These are phyloP conservation scores for Rhizomucor pusillus DNA, from an alignment of 371 early-diverging fungal species.

Conservation along the genomic window DNA sequence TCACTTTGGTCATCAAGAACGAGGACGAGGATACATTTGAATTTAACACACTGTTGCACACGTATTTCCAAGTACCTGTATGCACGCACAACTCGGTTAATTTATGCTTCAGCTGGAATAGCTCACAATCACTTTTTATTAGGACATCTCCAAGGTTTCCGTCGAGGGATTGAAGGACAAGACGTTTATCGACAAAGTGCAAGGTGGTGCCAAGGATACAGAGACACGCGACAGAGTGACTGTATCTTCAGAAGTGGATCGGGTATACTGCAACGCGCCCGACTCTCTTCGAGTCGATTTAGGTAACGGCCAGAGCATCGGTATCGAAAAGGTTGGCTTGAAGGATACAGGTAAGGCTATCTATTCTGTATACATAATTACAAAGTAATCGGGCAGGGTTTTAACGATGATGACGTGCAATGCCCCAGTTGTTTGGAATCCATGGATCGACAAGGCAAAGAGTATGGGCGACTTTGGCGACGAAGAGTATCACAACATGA, in stretches of 20 bases:
- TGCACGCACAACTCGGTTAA: conserved; percentile 8
- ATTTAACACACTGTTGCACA: conserved; percentile 88
- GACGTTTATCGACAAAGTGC: conserved; percentile 76
- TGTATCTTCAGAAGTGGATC: conserved; percentile 69
- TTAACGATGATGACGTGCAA: too few species aligned
- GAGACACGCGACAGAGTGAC: conserved; percentile 51
- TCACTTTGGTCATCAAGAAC: conserved; percentile 71
- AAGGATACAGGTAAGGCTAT: conserved; percentile 63
- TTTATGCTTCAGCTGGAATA: too few species aligned
- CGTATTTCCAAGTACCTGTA: conserved; percentile 81
- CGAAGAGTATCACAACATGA: conserved; percentile 77
- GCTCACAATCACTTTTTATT: neutral
- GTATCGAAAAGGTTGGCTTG: conserved; percentile 57
- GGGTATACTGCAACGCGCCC: conserved; percentile 70
- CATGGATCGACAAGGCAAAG: conserved; percentile 88
- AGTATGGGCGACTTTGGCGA: conserved; percentile 89
- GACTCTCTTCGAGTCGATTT: conserved; percentile 50
- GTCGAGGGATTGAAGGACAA: conserved; percentile 62
- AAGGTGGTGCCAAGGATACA: conserved; percentile 21
- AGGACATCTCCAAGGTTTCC: conserved; percentile 60
- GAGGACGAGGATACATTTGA: conserved; percentile 65
- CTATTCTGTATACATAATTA: neutral
- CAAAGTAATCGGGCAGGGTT: too few species aligned
- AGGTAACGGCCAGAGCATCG: conserved; percentile 35
- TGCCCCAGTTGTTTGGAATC: conserved; percentile 98